Evolutionary conservation across 805 yeast genomes (phyloP), one percentile per base, ranked within the genome.

Genomic region (Ogataea ramenticola): DNA sequence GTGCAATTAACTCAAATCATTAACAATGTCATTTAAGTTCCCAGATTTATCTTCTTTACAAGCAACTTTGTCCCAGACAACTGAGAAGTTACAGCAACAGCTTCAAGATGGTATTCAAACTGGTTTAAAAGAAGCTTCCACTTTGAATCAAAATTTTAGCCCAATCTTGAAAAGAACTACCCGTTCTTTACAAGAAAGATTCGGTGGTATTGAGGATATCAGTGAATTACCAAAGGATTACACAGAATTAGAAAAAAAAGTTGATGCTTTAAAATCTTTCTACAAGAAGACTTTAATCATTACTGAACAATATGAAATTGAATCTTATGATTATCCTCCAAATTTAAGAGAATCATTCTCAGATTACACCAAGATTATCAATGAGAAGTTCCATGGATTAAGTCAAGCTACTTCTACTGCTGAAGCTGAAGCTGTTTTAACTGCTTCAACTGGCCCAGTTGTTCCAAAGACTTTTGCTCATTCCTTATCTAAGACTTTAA

Each of bases 251-350:
- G 95, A 85, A 59, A 69, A 72, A 48, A 76, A 76, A 55, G 80
- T 82, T 46, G 91, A 84, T 59, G 70, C 77, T 42, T 66, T 84
- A 52, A 77, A 78, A 58, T 70, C 69, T 41, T 74, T 80, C 46
- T 80, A 82, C 64, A 78, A 69, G 51, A 71, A 72, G 54, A 55
- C 74, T 12, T 53, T 75, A n/a, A 50, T 65, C 4, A 73, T 77
- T 43, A 72, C 82, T 6, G 70, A 68, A 41, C 86, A 89, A 36
- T 86, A 78, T 57, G 87, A 76, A 55, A 77, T 82, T 48, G 84
- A 82, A 52, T 76, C 85, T 40, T 86, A 86, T 59, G 95, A 86
- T 60, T 85, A 83, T 55, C 95, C 95, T 22, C 91, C 93, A 43
- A 82, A 82, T 59, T 62, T 85, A 49, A 73, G 74, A 48, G 91